A percentile compares a stretch with the other conserved stretches of the same genome.
Evolutionary conservation across 169 alveolate species (phyloP).

Genomic region (Eimeria necatrix): DNA sequence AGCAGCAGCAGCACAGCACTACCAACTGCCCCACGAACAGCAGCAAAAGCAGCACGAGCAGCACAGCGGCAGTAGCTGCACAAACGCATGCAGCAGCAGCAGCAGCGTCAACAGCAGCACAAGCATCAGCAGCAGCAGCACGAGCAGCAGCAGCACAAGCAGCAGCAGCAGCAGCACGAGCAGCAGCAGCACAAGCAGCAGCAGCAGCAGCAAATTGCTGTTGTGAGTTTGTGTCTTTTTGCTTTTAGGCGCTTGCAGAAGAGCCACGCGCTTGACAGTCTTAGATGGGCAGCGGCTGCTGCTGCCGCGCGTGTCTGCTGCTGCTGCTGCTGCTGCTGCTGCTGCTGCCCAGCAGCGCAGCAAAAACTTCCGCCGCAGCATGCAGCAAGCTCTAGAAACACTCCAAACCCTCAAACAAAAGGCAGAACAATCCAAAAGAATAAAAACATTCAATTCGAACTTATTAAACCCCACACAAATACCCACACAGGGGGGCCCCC

Average conservation of each 20-base stretch:
- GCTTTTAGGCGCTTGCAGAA: neutral
- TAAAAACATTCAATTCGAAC: too few species aligned
- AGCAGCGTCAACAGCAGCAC: neutral
- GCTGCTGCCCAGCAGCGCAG: too few species aligned
- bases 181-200: too few species aligned
- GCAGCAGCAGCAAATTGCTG: too few species aligned
- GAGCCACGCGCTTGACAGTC: neutral
- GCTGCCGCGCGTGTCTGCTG: neutral
- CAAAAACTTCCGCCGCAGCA: too few species aligned
- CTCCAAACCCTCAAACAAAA: too few species aligned
- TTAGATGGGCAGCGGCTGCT: neutral
- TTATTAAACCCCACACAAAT: too few species aligned
- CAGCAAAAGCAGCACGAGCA: neutral
- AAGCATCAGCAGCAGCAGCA: neutral
- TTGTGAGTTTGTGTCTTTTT: neutral
- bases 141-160: neutral
- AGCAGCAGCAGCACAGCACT: neutral
- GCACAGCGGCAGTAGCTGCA: neutral
- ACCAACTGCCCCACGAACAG: neutral
- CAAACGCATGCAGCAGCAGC: neutral
- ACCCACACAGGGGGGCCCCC: too few species aligned
- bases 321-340: neutral
- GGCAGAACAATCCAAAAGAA: neutral
- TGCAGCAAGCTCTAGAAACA: too few species aligned
- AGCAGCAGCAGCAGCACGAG: slow-evolving; percentile 10